Evolutionary conservation across 192 early-diverging fungal species (phyloP).

Genomic region (Coemansia asiatica): DNA sequence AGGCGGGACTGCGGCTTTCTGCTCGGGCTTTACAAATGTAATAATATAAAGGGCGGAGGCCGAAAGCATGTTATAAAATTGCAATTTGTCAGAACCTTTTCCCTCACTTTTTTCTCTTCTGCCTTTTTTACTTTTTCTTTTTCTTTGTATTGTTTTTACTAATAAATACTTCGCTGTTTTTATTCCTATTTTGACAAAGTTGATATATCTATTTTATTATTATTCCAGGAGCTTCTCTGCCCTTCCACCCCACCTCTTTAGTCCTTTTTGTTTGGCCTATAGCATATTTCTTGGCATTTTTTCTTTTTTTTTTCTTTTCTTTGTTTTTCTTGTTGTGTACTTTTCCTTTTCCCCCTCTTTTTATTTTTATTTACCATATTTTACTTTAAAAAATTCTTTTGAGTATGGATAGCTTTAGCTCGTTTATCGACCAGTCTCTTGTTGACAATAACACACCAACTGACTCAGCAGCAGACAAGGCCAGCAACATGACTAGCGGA

Average conservation of each 20-base stretch:
- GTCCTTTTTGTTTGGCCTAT: neutral
- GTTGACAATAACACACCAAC: constrained; percentile 32
- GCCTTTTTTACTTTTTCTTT: neutral
- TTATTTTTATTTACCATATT: constrained; percentile 6
- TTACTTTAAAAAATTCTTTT: neutral
- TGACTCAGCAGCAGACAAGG: neutral
- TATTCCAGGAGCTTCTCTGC: constrained; percentile 2
- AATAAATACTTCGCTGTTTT: neutral
- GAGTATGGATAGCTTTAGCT: constrained; percentile 26
- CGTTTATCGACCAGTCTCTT: constrained; percentile 48
- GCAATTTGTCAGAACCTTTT: neutral
- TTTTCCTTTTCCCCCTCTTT: neutral
- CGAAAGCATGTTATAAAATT: neutral
- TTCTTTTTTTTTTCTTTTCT: neutral
- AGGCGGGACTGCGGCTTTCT: neutral
- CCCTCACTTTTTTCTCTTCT: neutral
- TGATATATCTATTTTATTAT: neutral
- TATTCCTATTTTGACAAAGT: neutral
- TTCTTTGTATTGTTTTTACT: constrained; percentile 3
- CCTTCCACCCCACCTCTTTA: neutral
- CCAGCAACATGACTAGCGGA: constrained; percentile 3
- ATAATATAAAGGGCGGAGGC: neutral
- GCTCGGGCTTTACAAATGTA: neutral
- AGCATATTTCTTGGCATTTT: constrained; percentile 1
- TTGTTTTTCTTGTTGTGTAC: neutral